These are phyloP conservation scores for Rhodotorula graminis DNA, from an alignment of 768 basidiomycete genomes.

Conservation along the genomic window DNA sequence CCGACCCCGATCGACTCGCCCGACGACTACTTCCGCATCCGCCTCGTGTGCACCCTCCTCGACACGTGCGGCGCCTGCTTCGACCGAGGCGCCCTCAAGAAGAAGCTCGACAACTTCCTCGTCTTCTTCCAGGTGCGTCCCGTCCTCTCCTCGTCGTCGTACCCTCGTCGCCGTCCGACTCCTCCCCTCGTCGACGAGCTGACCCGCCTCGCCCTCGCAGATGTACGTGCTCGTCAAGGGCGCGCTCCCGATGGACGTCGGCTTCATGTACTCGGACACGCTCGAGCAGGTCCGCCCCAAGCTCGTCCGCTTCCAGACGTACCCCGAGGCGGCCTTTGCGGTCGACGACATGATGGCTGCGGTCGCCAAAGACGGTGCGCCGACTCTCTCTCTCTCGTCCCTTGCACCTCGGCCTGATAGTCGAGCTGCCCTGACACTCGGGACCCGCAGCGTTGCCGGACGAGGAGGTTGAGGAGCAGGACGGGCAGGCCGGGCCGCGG, in stretches of 20 bases:
- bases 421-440: not conserved
- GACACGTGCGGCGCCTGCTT: conserved; percentile 98
- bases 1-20: conserved; percentile 75
- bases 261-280: conserved; percentile 94
- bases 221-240: conserved; percentile 87
- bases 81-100: conserved; percentile 83
- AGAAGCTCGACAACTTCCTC: conserved; percentile 88
- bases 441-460: conserved; percentile 25
- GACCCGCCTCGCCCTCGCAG: conserved; percentile 45
- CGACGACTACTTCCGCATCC: conserved; percentile 91
- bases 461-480: conserved; percentile 41
- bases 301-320: conserved; percentile 61
- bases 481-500: conserved; percentile 11
- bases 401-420: too few relatives aligned
- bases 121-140: conserved; percentile 78
- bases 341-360: conserved; percentile 84
- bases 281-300: conserved; percentile 92
- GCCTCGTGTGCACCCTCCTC: conserved; percentile 82
- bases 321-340: conserved; percentile 77
- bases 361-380: conserved; percentile 16
- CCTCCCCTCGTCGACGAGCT: too few relatives aligned
- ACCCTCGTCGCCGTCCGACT: conserved; percentile 9
- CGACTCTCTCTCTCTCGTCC: too few relatives aligned
- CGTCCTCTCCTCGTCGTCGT: not conserved
- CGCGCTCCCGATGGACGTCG: conserved; percentile 86